Percentiles rank a stretch among this genome's conserved stretches.
Conservation (phyloP, 169 alveolate species). For the Eimeria brunetti region DNA sequence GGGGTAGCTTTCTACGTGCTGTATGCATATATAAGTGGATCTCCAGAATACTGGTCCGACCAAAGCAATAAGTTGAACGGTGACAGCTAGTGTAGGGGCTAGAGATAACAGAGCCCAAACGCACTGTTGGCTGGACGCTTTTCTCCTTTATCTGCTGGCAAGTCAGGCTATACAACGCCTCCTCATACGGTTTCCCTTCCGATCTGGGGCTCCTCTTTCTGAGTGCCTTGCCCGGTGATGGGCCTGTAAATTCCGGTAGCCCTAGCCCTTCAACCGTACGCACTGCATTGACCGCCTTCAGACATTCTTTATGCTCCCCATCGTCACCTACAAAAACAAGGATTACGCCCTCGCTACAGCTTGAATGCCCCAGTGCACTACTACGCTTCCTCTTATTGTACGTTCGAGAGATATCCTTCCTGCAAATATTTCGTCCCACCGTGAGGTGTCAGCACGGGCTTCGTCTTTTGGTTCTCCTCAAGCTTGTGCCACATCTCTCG, state of each 20-base stretch:
- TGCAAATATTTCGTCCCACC: neutral
- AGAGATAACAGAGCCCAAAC: neutral
- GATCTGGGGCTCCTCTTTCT: neutral
- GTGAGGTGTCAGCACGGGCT: neutral
- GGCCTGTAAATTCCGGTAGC: neutral
- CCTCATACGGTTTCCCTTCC: neutral
- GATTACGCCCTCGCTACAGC: neutral
- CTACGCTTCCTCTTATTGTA: neutral
- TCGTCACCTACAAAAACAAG: neutral
- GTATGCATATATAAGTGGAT: neutral
- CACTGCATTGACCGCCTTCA: slow-evolving; percentile 41
- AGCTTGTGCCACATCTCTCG: slow-evolving; percentile 22
- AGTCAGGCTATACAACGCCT: slow-evolving; percentile 1
- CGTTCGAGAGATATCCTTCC: neutral
- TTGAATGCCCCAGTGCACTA: neutral
- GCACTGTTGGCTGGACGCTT: slow-evolving; percentile 18
- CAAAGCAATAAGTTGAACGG: neutral
- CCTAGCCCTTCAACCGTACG: slow-evolving; percentile 11
- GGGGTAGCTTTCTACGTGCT: neutral
- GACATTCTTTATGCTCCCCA: neutral
- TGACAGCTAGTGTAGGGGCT: neutral
- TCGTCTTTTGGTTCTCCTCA: neutral
- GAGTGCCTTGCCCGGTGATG: too few species aligned
- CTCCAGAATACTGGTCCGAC: neutral
- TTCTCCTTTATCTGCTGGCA: neutral